phyloP scores from a whole-genome alignment of 129 eudicot genomes.

The Helichrysum umbraculigerum region DNA sequence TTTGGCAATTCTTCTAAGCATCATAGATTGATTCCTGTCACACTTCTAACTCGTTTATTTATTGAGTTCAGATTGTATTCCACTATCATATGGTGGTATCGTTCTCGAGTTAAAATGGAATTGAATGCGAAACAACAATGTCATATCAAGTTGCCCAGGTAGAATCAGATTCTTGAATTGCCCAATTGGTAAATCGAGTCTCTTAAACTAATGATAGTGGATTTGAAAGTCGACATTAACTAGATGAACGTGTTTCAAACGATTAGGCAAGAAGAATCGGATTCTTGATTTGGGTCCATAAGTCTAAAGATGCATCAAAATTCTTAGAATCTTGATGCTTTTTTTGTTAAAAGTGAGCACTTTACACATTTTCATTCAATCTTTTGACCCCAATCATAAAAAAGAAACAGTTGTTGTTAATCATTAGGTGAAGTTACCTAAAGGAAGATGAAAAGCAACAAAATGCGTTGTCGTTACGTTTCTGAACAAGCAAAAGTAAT shows the following conservation, averaged over 20 bases:
- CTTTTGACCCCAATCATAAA: neutral
- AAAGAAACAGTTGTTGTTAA: neutral
- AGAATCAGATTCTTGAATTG: slow-evolving; percentile 31
- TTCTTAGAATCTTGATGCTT: slow-evolving; percentile 17
- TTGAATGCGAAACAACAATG: slow-evolving; percentile 6
- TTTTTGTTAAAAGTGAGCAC: neutral
- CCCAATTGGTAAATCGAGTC: neutral
- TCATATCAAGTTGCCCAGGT: slow-evolving; percentile 17
- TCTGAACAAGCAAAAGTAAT: no score
- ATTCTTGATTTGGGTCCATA: slow-evolving; percentile 31
- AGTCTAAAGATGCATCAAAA: slow-evolving; percentile 30
- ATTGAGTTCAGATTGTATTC: slow-evolving; percentile 34
- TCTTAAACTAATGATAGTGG: slow-evolving; percentile 11
- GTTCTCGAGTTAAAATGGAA: slow-evolving; percentile 8
- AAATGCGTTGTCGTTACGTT: neutral
- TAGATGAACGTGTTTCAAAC: slow-evolving; percentile 5
- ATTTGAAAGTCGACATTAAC: slow-evolving; percentile 3
- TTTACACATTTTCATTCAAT: slow-evolving; percentile 15
- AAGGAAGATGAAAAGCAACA: slow-evolving; percentile 12
- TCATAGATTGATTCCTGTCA: slow-evolving; percentile 28
- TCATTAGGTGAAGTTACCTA: neutral
- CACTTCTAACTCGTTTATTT: slow-evolving; percentile 27
- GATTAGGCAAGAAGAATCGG: slow-evolving; percentile 18
- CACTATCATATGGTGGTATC: neutral
- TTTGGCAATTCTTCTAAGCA: slow-evolving; percentile 19